Conservation (phyloP, 106 monocot genomes). For the Ottelia alismoides region DNA sequence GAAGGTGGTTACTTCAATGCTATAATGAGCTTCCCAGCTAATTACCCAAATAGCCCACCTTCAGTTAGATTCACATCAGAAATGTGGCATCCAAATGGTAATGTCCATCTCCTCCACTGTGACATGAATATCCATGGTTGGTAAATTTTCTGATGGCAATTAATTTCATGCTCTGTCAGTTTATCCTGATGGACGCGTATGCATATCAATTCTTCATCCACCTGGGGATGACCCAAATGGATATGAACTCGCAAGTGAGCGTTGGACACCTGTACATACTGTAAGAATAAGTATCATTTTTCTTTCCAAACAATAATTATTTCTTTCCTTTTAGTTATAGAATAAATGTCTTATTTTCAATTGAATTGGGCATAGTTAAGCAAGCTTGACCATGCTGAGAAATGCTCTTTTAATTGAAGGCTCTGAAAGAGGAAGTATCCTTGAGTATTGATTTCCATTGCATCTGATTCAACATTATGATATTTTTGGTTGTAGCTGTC, state of each 20-base stretch:
- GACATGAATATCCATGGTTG: not conserved
- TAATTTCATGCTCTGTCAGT: slow-evolving; percentile 9
- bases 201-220: slow-evolving; percentile 85
- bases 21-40: slow-evolving; percentile 32
- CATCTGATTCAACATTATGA: too few species aligned
- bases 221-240: slow-evolving; percentile 79
- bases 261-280: slow-evolving; percentile 82
- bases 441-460: too few species aligned
- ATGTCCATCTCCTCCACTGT: not conserved
- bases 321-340: too few species aligned
- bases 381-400: too few species aligned
- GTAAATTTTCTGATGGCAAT: not conserved
- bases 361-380: too few species aligned
- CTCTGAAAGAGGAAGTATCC: too few species aligned
- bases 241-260: slow-evolving; percentile 86
- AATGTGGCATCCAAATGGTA: slow-evolving; percentile 54
- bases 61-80: slow-evolving; percentile 42
- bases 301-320: too few species aligned
- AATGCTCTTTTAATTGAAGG: too few species aligned
- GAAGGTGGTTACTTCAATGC: slow-evolving; percentile 47
- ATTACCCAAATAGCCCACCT: slow-evolving; percentile 43
- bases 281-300: too few species aligned
- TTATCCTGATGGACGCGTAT: slow-evolving; percentile 70
- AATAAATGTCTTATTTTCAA: too few species aligned
- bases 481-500: too few species aligned